phyloP scores from a whole-genome alignment of 768 basidiomycete species.

The Rossbeevera mucosa region DNA sequence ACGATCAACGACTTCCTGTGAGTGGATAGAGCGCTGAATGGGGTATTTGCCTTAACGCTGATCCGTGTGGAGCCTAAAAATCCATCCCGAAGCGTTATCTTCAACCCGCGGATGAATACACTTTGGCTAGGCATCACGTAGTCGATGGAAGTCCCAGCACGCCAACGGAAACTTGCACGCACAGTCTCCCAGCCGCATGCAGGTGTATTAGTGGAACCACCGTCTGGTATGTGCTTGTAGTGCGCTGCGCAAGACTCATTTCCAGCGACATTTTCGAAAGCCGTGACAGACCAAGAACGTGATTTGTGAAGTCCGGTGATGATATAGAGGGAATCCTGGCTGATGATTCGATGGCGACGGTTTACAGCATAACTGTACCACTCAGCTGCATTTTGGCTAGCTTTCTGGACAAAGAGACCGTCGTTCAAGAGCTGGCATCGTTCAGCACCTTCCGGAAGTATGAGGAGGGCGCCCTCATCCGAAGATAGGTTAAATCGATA shows the following conservation, averaged over 20 bases:
- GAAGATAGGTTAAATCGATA: neutral
- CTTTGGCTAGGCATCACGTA: too few species aligned
- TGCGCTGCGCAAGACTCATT: neutral
- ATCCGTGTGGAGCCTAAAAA: too few species aligned
- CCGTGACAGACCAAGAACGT: neutral
- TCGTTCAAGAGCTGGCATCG: neutral
- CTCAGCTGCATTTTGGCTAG: neutral
- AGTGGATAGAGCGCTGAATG: too few species aligned
- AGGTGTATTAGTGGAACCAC: too few species aligned
- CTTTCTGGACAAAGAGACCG: neutral
- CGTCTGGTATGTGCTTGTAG: neutral
- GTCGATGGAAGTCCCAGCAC: too few species aligned
- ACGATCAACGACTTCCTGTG: too few species aligned
- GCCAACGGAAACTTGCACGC: too few species aligned
- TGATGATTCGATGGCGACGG: neutral
- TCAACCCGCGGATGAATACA: too few species aligned
- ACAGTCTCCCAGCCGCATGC: too few species aligned
- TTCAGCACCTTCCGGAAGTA: neutral
- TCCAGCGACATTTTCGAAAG: neutral
- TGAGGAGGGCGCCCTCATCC: neutral
- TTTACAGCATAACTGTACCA: neutral
- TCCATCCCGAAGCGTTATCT: too few species aligned
- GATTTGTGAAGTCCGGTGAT: neutral
- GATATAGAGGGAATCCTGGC: neutral
- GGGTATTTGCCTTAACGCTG: too few species aligned